phyloP scores from a whole-genome alignment of 1,139 yeast species.

The Kluyveromyces marxianus region DNA sequence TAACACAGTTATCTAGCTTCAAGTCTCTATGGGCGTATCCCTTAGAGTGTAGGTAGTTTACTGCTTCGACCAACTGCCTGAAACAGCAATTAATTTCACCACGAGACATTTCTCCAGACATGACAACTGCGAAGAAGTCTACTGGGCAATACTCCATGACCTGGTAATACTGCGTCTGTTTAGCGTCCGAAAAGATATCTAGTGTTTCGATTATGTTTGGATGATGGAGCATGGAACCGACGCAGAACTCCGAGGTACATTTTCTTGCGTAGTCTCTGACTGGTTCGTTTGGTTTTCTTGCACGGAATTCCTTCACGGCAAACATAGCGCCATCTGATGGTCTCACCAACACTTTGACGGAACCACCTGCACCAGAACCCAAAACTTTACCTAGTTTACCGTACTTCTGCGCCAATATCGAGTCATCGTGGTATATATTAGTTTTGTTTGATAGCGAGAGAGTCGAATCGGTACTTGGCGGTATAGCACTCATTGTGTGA shows the following conservation, averaged over 20 bases:
- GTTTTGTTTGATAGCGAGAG: conserved; percentile 29
- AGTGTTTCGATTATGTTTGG: conserved; percentile 90
- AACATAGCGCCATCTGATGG: conserved; percentile 77
- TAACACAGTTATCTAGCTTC: conserved; percentile 90
- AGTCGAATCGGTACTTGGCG: conserved; percentile 31
- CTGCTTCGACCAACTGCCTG: conserved; percentile 80
- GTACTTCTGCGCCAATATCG: conserved; percentile 73
- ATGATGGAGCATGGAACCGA: conserved; percentile 91
- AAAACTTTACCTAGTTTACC: conserved; percentile 83
- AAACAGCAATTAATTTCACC: conserved; percentile 85
- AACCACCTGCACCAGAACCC: conserved; percentile 98
- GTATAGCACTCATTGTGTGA: conserved; percentile 31
- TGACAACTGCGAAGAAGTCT: conserved; percentile 93
- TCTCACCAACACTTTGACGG: conserved; percentile 78
- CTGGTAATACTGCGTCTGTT: conserved; percentile 82
- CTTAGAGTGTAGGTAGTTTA: conserved; percentile 72
- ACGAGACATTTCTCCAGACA: conserved; percentile 89
- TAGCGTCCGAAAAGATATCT: conserved; percentile 61
- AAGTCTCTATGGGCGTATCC: conserved; percentile 95
- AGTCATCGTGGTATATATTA: conserved; percentile 45
- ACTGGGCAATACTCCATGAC: conserved; percentile 97
- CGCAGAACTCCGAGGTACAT: conserved; percentile 95
- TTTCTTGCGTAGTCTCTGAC: conserved; percentile 88
- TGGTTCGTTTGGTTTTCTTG: conserved; percentile 74
- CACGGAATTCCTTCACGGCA: conserved; percentile 95